phyloP scores from a whole-genome alignment of 495 filamentous ascomycete genomes.

The Aspergillus biplanus region DNA sequence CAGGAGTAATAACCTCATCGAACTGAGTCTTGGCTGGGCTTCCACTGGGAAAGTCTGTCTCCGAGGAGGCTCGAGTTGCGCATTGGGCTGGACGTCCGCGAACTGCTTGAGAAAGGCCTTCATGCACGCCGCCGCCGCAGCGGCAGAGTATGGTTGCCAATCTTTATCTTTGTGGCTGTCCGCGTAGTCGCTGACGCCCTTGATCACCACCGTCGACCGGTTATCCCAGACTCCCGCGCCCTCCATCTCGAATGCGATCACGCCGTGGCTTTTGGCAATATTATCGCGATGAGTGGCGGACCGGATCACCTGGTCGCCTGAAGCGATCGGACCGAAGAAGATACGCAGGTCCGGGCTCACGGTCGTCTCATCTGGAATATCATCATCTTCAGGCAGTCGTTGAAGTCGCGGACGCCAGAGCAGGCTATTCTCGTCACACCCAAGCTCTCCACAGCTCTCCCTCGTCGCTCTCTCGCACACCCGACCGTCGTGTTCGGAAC shows the following conservation, averaged over 20 bases:
- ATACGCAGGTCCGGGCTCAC: background rate
- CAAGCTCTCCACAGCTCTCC: background rate
- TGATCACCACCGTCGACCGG: background rate
- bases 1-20: too few relatives aligned
- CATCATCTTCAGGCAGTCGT: too few relatives aligned
- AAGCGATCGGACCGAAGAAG: background rate
- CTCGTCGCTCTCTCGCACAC: background rate
- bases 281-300: background rate
- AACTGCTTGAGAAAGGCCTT: slow-evolving; percentile 3
- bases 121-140: slow-evolving; percentile 11
- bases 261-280: background rate
- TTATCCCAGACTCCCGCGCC: background rate
- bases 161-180: slow-evolving; percentile 4
- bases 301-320: background rate
- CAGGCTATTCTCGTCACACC: background rate
- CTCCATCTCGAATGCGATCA: slow-evolving; percentile 6
- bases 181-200: slow-evolving; percentile 2
- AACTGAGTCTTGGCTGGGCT: too few relatives aligned
- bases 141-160: slow-evolving; percentile 1
- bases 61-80: too few relatives aligned
- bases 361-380: background rate
- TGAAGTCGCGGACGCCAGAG: background rate
- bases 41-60: too few relatives aligned
- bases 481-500: background rate
- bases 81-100: background rate